These are phyloP conservation scores for Gracilaria gracilis DNA, from an alignment of 23 red algal species.

Conservation along the genomic window DNA sequence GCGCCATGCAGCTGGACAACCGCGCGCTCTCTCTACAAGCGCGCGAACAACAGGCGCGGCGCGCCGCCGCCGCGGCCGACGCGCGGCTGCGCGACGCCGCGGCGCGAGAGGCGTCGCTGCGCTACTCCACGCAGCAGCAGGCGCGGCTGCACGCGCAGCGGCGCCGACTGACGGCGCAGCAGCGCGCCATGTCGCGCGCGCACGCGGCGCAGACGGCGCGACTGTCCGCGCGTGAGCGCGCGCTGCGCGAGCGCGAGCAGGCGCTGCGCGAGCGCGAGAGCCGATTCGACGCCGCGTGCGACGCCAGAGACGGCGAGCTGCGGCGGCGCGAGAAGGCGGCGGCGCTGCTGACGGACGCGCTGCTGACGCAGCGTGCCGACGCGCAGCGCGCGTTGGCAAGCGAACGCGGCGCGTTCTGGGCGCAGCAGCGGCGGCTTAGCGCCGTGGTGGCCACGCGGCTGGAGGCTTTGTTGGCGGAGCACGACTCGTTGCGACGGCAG, in stretches of 20 bases:
- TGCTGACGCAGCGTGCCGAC: constrained; percentile 30
- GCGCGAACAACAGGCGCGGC: constrained; percentile 15
- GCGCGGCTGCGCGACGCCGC: neutral
- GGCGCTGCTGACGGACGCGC: neutral
- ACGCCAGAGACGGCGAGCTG: constrained; percentile 39
- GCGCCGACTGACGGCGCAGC: constrained; percentile 8
- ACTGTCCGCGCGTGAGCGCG: neutral
- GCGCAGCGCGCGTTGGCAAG: constrained; percentile 15
- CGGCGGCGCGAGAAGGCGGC: constrained; percentile 40
- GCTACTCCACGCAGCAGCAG: constrained; percentile 46
- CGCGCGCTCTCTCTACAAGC: neutral
- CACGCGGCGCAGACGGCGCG: constrained; percentile 4
- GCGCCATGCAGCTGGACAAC: constrained; percentile 64
- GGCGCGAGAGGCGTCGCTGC: constrained; percentile 42
- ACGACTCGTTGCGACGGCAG: constrained; percentile 28
- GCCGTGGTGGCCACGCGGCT: constrained; percentile 41
- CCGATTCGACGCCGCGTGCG: constrained; percentile 23
- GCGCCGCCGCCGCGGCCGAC: neutral
- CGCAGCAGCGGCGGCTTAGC: constrained; percentile 61
- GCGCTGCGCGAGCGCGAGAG: constrained; percentile 39
- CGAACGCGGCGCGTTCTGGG: constrained; percentile 50
- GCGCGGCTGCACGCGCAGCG: constrained; percentile 38
- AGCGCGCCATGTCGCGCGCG: neutral
- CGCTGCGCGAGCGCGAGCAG: neutral
- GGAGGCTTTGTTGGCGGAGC: constrained; percentile 38